Percentiles rank a stretch among this genome's conserved stretches.
phyloP scores from a whole-genome alignment of 2,329 filamentous ascomycete genomes.

The Cytospora mali region DNA sequence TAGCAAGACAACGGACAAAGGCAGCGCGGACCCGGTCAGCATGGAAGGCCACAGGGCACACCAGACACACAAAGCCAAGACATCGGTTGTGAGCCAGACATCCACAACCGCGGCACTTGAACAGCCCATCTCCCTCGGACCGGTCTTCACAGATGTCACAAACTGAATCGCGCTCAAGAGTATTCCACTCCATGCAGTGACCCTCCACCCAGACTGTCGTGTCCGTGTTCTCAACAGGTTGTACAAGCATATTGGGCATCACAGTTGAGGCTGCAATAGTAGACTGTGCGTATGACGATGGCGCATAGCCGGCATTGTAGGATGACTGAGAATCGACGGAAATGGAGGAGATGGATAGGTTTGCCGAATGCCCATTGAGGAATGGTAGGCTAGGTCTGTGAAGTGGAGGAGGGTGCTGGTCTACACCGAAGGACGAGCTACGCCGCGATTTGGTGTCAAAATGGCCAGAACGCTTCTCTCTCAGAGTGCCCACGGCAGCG shows the following conservation, averaged over 20 bases:
- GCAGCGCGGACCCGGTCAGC: conserved; percentile 63
- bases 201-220: conserved; percentile 83
- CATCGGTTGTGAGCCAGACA: conserved; percentile 61
- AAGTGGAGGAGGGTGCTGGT: conserved; percentile 63
- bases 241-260: conserved; percentile 82
- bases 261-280: conserved; percentile 83
- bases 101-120: conserved; percentile 69
- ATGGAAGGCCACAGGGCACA: conserved; percentile 65
- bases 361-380: conserved; percentile 64
- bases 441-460: conserved; percentile 79
- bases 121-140: conserved; percentile 71
- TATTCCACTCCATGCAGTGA: conserved; percentile 72
- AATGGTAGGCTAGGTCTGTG: conserved; percentile 76
- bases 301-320: conserved; percentile 69
- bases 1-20: conserved; percentile 68
- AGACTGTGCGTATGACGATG: conserved; percentile 83
- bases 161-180: conserved; percentile 59
- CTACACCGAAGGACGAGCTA: conserved; percentile 90
- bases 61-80: conserved; percentile 63
- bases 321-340: conserved; percentile 70
- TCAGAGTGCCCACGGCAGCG: conserved; percentile 79
- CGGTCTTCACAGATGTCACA: conserved; percentile 80
- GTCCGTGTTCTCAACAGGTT: conserved; percentile 77
- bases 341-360: conserved; percentile 61
- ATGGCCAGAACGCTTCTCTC: conserved; percentile 92